Base-by-base conservation (phyloP, 306 rosid genomes). In the Bauhinia variegata region DNA sequence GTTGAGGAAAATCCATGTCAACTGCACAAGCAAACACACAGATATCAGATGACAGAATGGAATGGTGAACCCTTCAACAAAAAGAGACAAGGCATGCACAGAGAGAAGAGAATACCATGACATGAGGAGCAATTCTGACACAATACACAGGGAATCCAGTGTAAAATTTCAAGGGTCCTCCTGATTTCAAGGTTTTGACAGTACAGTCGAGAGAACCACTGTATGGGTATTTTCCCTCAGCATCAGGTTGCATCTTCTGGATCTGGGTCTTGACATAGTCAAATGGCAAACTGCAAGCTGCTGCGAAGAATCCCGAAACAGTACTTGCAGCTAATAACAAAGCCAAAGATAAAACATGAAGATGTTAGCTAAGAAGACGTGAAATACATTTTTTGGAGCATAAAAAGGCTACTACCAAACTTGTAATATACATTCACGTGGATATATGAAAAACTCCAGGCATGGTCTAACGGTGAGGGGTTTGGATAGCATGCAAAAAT, bases 211-310 rank as follows among this genome's bases (percentile, higher is more conserved):
- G 15, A 51, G 99, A 93, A 39, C 99, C 96, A 2, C 91, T 78
- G 83, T 88, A 93, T 23, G 97, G 99, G 74, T 81, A 86, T 82
- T 85, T 88, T 66, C 97, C 99, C 13, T 83, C 80, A 14, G 97
- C 96, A 80, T 93, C 87, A 14, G 99, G 97, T 72, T 93, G 97
- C 99, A 93, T 93, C 79, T 90, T 93, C 84, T 90, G 99, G 57
- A 90, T 90, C 70, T 93, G 99, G 53, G 99, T 93, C 80, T 93
- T 93, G 42, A 93, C 96, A 15, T 93, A 93, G 76, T 93, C 97
- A 70, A 90, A 93, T 42, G 98, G 98, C 74, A 93, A 83, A 86
- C 95, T 93, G 86, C 96, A 93, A 46, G 97, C 99, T 5, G 99
- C 78, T 36, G 99, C 99, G 0, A 90, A 90, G 54, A 93, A 88